Percentiles rank a stretch among this genome's conserved stretches.
Conservation (phyloP, 768 basidiomycete species). For the Russula sp. region DNA sequence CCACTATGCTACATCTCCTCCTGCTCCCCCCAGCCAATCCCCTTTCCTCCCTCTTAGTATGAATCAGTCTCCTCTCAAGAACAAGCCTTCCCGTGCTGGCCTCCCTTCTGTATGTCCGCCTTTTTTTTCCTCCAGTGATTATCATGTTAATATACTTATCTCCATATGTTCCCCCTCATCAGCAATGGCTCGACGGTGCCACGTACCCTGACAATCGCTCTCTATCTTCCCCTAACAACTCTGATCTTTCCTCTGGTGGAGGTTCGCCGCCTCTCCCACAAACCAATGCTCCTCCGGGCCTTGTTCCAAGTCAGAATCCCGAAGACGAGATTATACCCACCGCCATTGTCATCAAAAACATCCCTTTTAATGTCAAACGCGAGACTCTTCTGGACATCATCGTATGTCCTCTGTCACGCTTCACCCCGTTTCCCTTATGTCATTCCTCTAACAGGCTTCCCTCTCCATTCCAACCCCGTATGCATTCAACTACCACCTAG, state of each 20-base stretch:
- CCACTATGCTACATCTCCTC: constrained; percentile 66
- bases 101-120: constrained; percentile 62
- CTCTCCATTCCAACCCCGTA: constrained; percentile 94
- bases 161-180: constrained; percentile 29
- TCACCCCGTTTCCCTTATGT: constrained; percentile 7
- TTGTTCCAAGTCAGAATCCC: constrained; percentile 48
- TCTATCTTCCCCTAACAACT: constrained; percentile 81
- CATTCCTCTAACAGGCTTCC: constrained; percentile 53
- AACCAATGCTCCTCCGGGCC: constrained; percentile 44
- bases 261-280: constrained; percentile 66
- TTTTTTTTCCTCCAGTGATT: constrained; percentile 27
- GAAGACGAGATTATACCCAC: constrained; percentile 98
- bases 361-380: constrained; percentile 97
- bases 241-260: constrained; percentile 84
- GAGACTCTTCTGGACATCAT: constrained; percentile 97
- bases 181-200: constrained; percentile 85
- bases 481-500: constrained; percentile 99
- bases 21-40: constrained; percentile 50
- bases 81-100: constrained; percentile 63
- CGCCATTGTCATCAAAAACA: constrained; percentile 99
- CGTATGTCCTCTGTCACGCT: constrained; percentile 50
- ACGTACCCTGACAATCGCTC: constrained; percentile 65
- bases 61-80: constrained; percentile 70
- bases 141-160: constrained; percentile 15
- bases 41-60: constrained; percentile 53